A percentile compares a stretch with the other conserved stretches of the same genome.
Evolutionary conservation across 164 flowering plant genomes (phyloP).

Genomic region (Berberis vulgaris): DNA sequence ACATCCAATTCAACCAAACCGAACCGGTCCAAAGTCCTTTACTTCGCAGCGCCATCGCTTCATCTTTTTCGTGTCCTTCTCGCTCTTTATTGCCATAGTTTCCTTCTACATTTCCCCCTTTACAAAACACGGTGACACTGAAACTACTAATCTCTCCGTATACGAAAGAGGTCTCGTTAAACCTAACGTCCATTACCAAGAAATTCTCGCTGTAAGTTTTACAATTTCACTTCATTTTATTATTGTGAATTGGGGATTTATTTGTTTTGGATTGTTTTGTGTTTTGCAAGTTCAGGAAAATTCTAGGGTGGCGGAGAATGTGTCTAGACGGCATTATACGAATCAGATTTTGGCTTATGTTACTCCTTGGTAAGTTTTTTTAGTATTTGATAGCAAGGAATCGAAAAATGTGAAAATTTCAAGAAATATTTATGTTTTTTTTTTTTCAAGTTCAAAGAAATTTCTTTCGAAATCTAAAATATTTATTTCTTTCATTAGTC

Average conservation of each 20-base stretch:
- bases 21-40: slow-evolving; percentile 10
- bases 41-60: slow-evolving; percentile 12
- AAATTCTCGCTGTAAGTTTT: slow-evolving; percentile 55
- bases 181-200: slow-evolving; percentile 30
- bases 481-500: no score
- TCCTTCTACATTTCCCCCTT: slow-evolving; percentile 32
- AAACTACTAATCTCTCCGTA: slow-evolving; percentile 6
- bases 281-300: slow-evolving; percentile 54
- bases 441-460: background rate
- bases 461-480: no score
- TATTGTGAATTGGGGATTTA: background rate
- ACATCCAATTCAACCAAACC: slow-evolving; percentile 2
- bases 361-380: slow-evolving; percentile 75
- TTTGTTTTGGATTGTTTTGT: slow-evolving; percentile 5
- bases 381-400: background rate
- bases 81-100: slow-evolving; percentile 32
- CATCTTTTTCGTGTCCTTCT: slow-evolving; percentile 20
- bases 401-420: background rate
- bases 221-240: background rate
- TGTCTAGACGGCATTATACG: slow-evolving; percentile 36
- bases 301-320: slow-evolving; percentile 46
- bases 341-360: slow-evolving; percentile 71
- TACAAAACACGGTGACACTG: slow-evolving; percentile 11
- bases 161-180: slow-evolving; percentile 48
- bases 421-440: background rate